phyloP scores from a whole-genome alignment of 1,284 basidiomycete species.

The Schizophyllum commune region DNA sequence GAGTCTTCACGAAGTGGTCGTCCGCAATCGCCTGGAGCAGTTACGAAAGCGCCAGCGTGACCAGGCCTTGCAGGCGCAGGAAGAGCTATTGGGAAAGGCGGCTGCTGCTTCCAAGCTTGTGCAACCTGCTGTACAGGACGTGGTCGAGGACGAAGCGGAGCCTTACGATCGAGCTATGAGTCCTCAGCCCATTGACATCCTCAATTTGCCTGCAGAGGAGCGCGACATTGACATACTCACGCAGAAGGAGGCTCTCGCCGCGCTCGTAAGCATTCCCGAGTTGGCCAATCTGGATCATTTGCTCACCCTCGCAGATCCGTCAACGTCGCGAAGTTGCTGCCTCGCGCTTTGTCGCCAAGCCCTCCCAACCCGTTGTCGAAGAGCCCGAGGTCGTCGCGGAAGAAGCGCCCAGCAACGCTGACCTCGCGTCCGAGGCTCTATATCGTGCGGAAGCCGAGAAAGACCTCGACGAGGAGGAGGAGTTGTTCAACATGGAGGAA shows the following conservation, averaged over 20 bases:
- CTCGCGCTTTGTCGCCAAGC: conserved; percentile 80
- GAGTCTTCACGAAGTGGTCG: conserved; percentile 89
- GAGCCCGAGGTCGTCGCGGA: conserved; percentile 40
- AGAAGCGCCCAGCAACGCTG: conserved; percentile 56
- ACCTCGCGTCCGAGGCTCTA: conserved; percentile 77
- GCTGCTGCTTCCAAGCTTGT: conserved; percentile 44
- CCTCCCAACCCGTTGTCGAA: conserved; percentile 42
- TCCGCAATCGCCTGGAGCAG: conserved; percentile 92
- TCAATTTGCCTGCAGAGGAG: conserved; percentile 66
- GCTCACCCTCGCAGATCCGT: conserved; percentile 45
- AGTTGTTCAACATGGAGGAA: conserved; percentile 88
- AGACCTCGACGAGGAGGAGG: conserved; percentile 93
- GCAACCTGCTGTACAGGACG: conserved; percentile 35
- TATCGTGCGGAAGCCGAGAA: conserved; percentile 85
- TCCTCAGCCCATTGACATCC: conserved; percentile 64
- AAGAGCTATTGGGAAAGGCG: conserved; percentile 82
- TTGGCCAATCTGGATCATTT: conserved; percentile 1
- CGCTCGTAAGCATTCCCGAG: conserved; percentile 39
- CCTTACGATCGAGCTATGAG: conserved; percentile 81
- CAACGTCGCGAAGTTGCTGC: conserved; percentile 72
- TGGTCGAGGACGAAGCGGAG: conserved; percentile 57
- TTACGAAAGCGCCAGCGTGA: conserved; percentile 92
- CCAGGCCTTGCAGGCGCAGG: conserved; percentile 87
- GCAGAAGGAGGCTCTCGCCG: conserved; percentile 55
- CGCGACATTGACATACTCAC: conserved; percentile 72